Conservation (phyloP, 1,284 basidiomycete genomes). For the Ustilago shanxiensis region DNA sequence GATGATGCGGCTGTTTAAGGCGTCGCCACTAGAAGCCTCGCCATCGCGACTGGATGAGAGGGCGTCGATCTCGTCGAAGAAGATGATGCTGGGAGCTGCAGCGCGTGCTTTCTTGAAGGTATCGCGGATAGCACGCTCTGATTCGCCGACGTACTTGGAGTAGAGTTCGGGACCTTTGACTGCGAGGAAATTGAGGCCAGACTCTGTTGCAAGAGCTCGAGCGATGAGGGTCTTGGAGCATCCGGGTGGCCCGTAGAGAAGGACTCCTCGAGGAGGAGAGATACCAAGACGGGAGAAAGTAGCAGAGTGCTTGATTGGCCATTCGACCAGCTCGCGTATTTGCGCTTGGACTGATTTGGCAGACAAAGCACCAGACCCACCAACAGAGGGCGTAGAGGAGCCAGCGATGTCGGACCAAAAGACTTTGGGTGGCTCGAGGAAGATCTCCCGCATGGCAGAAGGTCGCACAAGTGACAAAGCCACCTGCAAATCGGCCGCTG, state of each 20-base stretch:
- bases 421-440: constrained; percentile 86
- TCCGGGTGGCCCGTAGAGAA: constrained; percentile 96
- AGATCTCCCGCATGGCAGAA: constrained; percentile 92
- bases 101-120: constrained; percentile 94
- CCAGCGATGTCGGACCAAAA: constrained; percentile 82
- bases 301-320: constrained; percentile 89
- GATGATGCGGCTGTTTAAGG: constrained; percentile 86
- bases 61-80: constrained; percentile 98
- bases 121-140: constrained; percentile 92
- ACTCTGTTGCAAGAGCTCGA: constrained; percentile 92
- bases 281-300: constrained; percentile 90
- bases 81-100: constrained; percentile 92
- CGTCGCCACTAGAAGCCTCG: constrained; percentile 72
- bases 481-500: constrained; percentile 77
- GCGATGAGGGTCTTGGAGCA: constrained; percentile 97
- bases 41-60: constrained; percentile 83
- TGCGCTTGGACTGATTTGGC: constrained; percentile 58
- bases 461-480: constrained; percentile 86
- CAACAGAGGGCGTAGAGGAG: constrained; percentile 35
- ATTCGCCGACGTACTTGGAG: constrained; percentile 98
- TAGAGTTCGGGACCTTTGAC: constrained; percentile 97
- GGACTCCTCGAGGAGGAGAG: constrained; percentile 86
- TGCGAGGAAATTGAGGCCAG: constrained; percentile 96
- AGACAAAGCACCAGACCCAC: constrained; percentile 34
- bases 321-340: constrained; percentile 75